Evolutionary conservation across 805 yeast genomes (phyloP), one percentile per base, ranked within the genome.

Genomic region (Wickerhamomyces pijperi): DNA sequence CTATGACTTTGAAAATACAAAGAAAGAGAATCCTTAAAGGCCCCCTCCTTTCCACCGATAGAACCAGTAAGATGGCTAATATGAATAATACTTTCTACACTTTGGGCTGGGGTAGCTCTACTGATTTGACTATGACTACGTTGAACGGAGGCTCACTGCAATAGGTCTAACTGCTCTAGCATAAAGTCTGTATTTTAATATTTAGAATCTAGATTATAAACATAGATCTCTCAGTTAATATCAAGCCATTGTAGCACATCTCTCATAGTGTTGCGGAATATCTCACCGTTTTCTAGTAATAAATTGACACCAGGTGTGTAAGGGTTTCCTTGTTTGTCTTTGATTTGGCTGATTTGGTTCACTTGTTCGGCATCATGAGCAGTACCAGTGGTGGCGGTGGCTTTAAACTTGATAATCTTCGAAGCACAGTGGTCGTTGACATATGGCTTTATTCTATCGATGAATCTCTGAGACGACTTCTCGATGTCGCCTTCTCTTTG

Each of bases 191-290:
- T n/a, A n/a, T n/a, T n/a, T n/a, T n/a, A n/a, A n/a, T n/a, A n/a
- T n/a, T n/a, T n/a, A n/a, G n/a, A n/a, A n/a, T n/a, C n/a, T n/a
- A n/a, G n/a, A n/a, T n/a, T n/a, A n/a, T n/a, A n/a, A n/a, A n/a
- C n/a, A 21, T 21, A 21, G 23, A 21, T 9, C 6, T 8, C 29
- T 13, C n/a, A 47, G 9, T 46, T 46, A 25, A 42, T 42, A 3
- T 42, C 46, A 3, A 52, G 28, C 56, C 56, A 52, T 28, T 39
- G 21, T 5, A 46, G 25, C 6, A 50, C 17, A 38, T 50, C 50
- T 4, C 38, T 39, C 15, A 42, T 36, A 3, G 49, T 39, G 16
- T 38, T 36, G 12, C 40, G 41, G 29, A 42, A 52, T 6, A 50
- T 34, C 12, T 42, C 39, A 18, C 46, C 44, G 4, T 39, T 40